Conservation (phyloP, 345 rosid genomes). For the Dipteronia sinensis region DNA sequence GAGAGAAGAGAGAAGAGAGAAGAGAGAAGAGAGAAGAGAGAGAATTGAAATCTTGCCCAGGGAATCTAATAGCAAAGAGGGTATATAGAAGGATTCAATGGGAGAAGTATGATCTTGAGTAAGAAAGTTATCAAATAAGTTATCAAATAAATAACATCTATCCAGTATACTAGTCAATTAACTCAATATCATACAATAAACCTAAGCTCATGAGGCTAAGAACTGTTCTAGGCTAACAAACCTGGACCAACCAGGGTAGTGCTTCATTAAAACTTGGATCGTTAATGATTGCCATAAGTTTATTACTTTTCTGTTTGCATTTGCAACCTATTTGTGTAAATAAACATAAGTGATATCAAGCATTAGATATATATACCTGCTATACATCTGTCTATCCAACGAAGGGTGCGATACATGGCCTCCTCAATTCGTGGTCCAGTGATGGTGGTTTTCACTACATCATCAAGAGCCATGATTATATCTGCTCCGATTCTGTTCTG, state of each 20-base stretch:
- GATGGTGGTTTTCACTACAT: conserved; percentile 79
- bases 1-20: background rate
- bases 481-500: conserved; percentile 91
- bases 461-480: conserved; percentile 90
- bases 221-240: conserved; percentile 6
- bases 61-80: background rate
- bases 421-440: conserved; percentile 83
- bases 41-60: background rate
- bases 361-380: conserved; percentile 38
- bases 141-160: background rate
- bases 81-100: conserved; percentile 1
- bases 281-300: background rate
- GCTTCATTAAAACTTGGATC: conserved; percentile 11
- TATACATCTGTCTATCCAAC: conserved; percentile 86
- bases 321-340: conserved; percentile 2
- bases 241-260: background rate
- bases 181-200: background rate
- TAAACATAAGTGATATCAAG: conserved; percentile 6
- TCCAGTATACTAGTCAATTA: background rate
- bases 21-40: background rate
- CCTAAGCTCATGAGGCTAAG: conserved; percentile 11
- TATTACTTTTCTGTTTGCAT: background rate
- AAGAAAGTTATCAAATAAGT: background rate
- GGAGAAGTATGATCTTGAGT: background rate
- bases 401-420: conserved; percentile 86